Percentiles rank a stretch among this genome's conserved stretches.
phyloP scores from a whole-genome alignment of 352 stramenopile genomes.

The Globisporangium perplexum region DNA sequence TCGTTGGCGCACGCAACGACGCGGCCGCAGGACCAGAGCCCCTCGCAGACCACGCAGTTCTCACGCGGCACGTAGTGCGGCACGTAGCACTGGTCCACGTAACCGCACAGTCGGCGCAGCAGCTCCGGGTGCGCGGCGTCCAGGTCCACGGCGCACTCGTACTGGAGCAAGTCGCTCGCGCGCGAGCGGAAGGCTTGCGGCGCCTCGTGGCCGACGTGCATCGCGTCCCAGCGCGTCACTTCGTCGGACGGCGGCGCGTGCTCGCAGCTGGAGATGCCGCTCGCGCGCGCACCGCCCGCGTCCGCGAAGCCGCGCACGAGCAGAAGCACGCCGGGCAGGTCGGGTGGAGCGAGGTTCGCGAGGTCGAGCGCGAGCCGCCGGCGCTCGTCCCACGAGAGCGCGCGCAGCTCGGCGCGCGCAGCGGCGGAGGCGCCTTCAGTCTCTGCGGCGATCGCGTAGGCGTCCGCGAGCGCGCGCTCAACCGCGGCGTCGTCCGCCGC shows the following conservation, averaged over 20 bases:
- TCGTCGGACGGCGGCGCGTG: background rate
- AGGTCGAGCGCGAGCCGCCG: conserved; percentile 61
- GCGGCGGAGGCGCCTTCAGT: background rate
- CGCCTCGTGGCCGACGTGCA: conserved; percentile 7
- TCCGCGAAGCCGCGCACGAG: conserved; percentile 40
- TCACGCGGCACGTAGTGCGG: conserved; percentile 66
- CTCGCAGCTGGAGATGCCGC: conserved; percentile 3
- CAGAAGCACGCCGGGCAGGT: conserved; percentile 59
- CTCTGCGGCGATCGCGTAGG: background rate
- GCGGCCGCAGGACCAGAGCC: conserved; percentile 70
- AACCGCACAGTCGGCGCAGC: conserved; percentile 53
- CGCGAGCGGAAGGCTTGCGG: too few relatives aligned
- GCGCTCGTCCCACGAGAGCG: conserved; percentile 66
- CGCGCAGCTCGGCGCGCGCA: background rate
- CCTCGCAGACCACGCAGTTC: conserved; percentile 78
- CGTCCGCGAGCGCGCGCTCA: background rate
- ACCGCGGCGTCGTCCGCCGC: background rate
- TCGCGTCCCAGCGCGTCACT: conserved; percentile 21
- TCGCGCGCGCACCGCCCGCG: conserved; percentile 11
- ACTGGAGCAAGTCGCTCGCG: conserved; percentile 20
- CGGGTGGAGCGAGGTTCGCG: conserved; percentile 54
- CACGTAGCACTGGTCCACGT: conserved; percentile 77
- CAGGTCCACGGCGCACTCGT: conserved; percentile 60
- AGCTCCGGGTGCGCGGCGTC: conserved; percentile 48
- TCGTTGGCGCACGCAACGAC: conserved; percentile 70